These are phyloP conservation scores for Flaveria robusta DNA, from an alignment of 129 eudicot species.

Conservation along the genomic window DNA sequence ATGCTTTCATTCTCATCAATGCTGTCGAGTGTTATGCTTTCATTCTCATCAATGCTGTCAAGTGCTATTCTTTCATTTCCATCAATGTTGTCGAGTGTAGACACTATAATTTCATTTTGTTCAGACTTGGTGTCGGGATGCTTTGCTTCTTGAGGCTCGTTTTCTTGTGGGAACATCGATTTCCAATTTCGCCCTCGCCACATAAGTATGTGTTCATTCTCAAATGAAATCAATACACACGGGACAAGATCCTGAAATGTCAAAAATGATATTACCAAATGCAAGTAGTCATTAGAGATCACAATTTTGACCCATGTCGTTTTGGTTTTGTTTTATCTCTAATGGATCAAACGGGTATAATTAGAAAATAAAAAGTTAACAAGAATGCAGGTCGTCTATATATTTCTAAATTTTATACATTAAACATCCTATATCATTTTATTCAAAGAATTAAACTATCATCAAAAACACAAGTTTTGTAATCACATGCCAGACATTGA, in stretches of 20 bases:
- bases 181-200: constrained; percentile 90
- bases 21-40: constrained; percentile 15
- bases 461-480: neutral
- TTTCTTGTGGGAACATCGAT: constrained; percentile 48
- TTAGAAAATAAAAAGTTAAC: neutral
- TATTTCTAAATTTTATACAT: too few relatives aligned
- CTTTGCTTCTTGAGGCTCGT: constrained; percentile 29
- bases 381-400: neutral
- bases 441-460: neutral
- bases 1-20: neutral
- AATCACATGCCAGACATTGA: neutral
- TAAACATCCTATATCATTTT: neutral
- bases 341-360: neutral
- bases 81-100: neutral
- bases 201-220: constrained; percentile 78
- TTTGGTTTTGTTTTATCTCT: neutral
- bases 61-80: neutral
- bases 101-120: neutral
- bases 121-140: constrained; percentile 20
- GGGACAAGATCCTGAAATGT: constrained; percentile 87
- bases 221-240: constrained; percentile 85
- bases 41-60: neutral
- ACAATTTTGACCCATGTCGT: neutral
- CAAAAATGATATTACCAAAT: neutral
- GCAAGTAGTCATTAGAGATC: neutral